Conservation (phyloP, 2,329 filamentous ascomycete species). For the Neonectria punicea region DNA sequence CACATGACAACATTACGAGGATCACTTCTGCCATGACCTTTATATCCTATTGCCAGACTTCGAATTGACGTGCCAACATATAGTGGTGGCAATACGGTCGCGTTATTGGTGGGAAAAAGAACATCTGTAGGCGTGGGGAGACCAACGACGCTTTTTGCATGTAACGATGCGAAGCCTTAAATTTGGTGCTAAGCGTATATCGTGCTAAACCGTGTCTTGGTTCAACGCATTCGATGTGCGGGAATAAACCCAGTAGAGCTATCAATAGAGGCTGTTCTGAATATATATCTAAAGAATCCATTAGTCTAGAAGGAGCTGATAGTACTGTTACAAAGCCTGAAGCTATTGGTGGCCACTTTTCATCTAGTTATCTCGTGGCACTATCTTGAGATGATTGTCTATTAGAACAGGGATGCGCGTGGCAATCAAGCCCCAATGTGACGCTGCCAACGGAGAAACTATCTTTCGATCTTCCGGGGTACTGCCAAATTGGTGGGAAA, state of each 20-base stretch:
- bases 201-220: too few relatives aligned
- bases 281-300: too few relatives aligned
- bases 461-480: neutral
- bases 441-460: neutral
- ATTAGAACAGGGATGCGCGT: neutral
- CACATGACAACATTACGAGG: neutral
- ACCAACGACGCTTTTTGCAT: too few relatives aligned
- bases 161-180: too few relatives aligned
- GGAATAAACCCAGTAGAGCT: too few relatives aligned
- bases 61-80: neutral
- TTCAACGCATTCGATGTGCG: too few relatives aligned
- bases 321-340: too few relatives aligned
- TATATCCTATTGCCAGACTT: neutral
- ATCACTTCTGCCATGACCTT: neutral
- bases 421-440: neutral
- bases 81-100: neutral
- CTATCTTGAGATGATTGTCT: too few relatives aligned
- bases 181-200: too few relatives aligned
- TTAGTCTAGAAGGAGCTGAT: too few relatives aligned
- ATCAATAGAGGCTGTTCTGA: too few relatives aligned
- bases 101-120: neutral
- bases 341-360: neutral
- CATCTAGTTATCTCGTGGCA: neutral
- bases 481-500: neutral
- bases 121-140: neutral